Evolutionary conservation across 345 rosid genomes (phyloP).

Genomic region (Arabidopsis arenosa): DNA sequence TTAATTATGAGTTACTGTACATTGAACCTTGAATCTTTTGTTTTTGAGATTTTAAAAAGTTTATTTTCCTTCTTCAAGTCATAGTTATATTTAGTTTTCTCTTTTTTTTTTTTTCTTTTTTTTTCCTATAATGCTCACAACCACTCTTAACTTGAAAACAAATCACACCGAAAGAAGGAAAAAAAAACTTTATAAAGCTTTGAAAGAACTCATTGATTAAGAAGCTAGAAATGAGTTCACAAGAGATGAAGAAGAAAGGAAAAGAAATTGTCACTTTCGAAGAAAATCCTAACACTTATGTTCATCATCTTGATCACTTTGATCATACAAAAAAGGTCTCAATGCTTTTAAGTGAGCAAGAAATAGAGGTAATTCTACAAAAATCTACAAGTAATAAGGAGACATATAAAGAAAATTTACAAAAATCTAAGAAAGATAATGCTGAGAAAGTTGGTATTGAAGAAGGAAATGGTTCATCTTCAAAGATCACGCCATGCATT

Average conservation of each 20-base stretch:
- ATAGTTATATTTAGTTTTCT: background rate
- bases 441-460: background rate
- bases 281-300: background rate
- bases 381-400: background rate
- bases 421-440: background rate
- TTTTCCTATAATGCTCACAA: background rate
- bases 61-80: background rate
- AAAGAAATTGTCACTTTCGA: conserved; percentile 20
- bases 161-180: background rate
- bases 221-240: conserved; percentile 24
- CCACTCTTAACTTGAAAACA: conserved; percentile 2
- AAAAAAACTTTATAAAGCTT: background rate
- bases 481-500: conserved; percentile 37
- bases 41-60: background rate
- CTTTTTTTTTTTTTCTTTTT: background rate
- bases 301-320: conserved; percentile 3
- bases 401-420: background rate
- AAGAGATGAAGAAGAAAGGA: conserved; percentile 34
- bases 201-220: background rate
- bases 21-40: conserved; percentile 31
- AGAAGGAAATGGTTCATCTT: conserved; percentile 30
- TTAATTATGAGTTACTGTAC: conserved; percentile 7
- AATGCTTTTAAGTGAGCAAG: conserved; percentile 24
- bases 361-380: conserved; percentile 6
- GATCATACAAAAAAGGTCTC: conserved; percentile 11